Evolutionary conservation across 345 rosid species (phyloP).

Genomic region (Chamaenerion angustifolium): DNA sequence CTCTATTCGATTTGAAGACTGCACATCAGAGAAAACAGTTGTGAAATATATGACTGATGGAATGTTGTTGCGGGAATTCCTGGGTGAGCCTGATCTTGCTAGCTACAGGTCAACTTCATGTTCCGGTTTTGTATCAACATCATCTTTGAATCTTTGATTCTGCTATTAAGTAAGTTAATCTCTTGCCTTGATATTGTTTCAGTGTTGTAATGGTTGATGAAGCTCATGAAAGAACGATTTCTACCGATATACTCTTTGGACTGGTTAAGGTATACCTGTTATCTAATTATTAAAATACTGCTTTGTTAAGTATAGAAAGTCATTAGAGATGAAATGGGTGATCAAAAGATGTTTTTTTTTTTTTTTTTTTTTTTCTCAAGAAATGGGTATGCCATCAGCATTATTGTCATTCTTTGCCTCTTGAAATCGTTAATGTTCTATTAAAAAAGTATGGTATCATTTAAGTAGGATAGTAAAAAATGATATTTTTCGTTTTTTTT

Average conservation of each 20-base stretch:
- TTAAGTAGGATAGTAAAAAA: too few species aligned
- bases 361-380: too few species aligned
- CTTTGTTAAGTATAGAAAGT: neutral
- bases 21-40: constrained; percentile 89
- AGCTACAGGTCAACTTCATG: constrained; percentile 48
- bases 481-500: too few species aligned
- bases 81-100: constrained; percentile 88
- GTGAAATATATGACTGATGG: constrained; percentile 97
- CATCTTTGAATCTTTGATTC: neutral
- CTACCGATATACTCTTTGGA: constrained; percentile 93
- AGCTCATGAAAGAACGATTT: constrained; percentile 97
- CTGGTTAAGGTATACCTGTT: constrained; percentile 58
- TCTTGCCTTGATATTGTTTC: constrained; percentile 15
- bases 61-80: constrained; percentile 85
- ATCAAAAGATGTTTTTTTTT: too few species aligned
- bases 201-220: constrained; percentile 96
- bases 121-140: neutral
- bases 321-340: neutral
- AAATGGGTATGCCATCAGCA: too few species aligned
- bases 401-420: too few species aligned
- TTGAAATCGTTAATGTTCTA: too few species aligned
- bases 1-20: constrained; percentile 95
- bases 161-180: constrained; percentile 8
- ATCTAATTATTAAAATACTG: neutral
- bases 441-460: too few species aligned